Evolutionary conservation across 495 filamentous ascomycete genomes (phyloP), one percentile per base, ranked within the genome.

Genomic region (Penicillium goetzii): DNA sequence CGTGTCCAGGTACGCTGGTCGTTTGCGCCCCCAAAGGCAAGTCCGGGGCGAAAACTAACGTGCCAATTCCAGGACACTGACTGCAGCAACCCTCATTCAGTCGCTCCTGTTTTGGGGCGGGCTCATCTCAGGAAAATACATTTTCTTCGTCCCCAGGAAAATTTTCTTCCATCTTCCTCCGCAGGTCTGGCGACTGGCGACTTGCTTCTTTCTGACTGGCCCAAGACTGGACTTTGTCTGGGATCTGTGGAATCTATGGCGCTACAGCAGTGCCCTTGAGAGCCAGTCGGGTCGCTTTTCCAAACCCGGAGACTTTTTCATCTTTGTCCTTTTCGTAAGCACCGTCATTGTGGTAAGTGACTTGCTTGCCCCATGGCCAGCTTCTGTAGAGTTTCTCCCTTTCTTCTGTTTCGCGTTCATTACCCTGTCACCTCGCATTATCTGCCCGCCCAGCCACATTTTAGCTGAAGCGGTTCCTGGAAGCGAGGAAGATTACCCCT

Each of bases 401-500:
- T 61, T 70, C 40, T 63, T 61, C 58, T 54, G 63, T 69, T 62
- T 66, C 67, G 50, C 33, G 67, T 66, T 61, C 50, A 61, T 68
- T 68, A 59, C 61, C 30, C 54, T 56, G 54, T 52, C 62, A 89
- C 91, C 90, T 93, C 92, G 83, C 83, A 90, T 51, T 89, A 90
- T 90, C 93, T 97, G 93, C 93, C 92, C 93, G 92, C 86, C 86
- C 91, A 93, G 92, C 84, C 85, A 76, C 75, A 59, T 75, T 70
- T 78, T 88, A 88, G 84, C 91, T 94, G 91, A 87, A 85, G 87
- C 92, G 93, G 92, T 97, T 97, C 93, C 92, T 96, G 90, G 85
- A 92, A 89, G 80, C 83, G 93, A 97, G 93, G 93, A 84, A 97
- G 91, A 97, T 89, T 83, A 89, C 90, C 92, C 90, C 87, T 89